These are phyloP conservation scores for Stagonosporopsis rhizophila DNA, from an alignment of 2,329 filamentous ascomycete species.

Conservation along the genomic window DNA sequence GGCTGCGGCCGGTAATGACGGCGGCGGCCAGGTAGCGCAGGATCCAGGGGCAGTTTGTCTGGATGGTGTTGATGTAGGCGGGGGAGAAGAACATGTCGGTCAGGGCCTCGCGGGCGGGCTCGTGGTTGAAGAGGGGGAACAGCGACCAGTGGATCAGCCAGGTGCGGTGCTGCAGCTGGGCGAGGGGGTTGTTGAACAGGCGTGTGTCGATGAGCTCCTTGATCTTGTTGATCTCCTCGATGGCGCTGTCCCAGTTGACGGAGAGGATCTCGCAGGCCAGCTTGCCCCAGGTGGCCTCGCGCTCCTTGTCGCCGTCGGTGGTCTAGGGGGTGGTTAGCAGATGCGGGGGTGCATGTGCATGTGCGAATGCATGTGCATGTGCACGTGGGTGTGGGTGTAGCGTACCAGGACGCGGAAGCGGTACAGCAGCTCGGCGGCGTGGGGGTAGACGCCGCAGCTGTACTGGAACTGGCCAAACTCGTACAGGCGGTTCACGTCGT, in stretches of 20 bases:
- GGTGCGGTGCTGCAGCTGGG: conserved; percentile 93
- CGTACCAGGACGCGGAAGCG: conserved; percentile 86
- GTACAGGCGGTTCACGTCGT: conserved; percentile 96
- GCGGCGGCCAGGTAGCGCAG: conserved; percentile 92
- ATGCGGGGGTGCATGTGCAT: too few species aligned
- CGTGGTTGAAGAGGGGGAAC: conserved; percentile 99
- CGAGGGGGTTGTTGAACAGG: conserved; percentile 94
- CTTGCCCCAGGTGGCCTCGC: conserved; percentile 96
- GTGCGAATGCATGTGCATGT: too few species aligned
- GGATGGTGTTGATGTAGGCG: conserved; percentile 98
- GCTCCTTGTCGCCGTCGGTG: conserved; percentile 97
- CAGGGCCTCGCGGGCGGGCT: conserved; percentile 85
- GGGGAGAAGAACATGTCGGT: conserved; percentile 97
- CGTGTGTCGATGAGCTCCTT: conserved; percentile 85
- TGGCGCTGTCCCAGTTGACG: conserved; percentile 89
- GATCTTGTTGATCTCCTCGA: conserved; percentile 70
- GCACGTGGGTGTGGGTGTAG: too few species aligned
- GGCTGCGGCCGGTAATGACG: conserved; percentile 83
- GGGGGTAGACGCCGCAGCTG: conserved; percentile 91
- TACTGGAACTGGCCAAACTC: conserved; percentile 98
- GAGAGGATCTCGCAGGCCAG: conserved; percentile 94
- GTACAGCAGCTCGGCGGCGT: conserved; percentile 91
- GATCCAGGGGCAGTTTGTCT: conserved; percentile 96
- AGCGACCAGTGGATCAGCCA: conserved; percentile 98
- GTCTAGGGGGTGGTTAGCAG: conserved; percentile 56